A percentile compares a stretch with the other conserved stretches of the same genome.
Evolutionary conservation across 192 early-diverging fungal species (phyloP).

Genomic region (Funneliformis mosseae): DNA sequence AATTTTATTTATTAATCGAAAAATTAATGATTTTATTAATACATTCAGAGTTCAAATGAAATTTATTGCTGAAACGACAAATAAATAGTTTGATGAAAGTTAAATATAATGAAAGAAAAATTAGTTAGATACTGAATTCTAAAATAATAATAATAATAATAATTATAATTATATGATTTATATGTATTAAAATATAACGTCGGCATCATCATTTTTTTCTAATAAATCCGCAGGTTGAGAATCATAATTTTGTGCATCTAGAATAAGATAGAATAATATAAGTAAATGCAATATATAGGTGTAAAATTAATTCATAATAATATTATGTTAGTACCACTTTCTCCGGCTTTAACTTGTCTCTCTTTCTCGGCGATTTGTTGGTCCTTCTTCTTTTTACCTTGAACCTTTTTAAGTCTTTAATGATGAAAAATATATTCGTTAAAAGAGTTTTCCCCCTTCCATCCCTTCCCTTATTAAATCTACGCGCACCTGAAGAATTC

Average conservation of each 20-base stretch:
- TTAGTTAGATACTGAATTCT: too few relatives aligned
- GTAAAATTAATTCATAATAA: not conserved
- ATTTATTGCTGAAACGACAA: too few relatives aligned
- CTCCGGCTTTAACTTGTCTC: constrained; percentile 38
- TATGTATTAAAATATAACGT: constrained; percentile 58
- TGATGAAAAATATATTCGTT: not conserved
- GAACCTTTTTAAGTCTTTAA: constrained; percentile 92
- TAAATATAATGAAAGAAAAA: too few relatives aligned
- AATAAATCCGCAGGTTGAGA: constrained; percentile 45
- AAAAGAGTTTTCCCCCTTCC: not conserved
- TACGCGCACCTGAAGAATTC: constrained; percentile 85
- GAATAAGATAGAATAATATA: not conserved
- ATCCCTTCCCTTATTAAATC: not conserved
- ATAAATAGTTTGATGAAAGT: too few relatives aligned
- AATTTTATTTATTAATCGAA: too few relatives aligned
- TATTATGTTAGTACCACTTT: constrained; percentile 4
- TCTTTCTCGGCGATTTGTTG: constrained; percentile 62
- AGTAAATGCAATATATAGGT: not conserved
- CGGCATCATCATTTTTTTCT: constrained; percentile 50
- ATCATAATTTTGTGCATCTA: not conserved
- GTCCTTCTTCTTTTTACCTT: constrained; percentile 96
- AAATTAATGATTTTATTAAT: too few relatives aligned
- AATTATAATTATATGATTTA: not conserved
- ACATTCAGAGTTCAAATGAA: too few relatives aligned
- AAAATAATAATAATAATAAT: not conserved